phyloP scores from a whole-genome alignment of 495 filamentous ascomycete genomes.

The Penicillium bialowiezense region DNA sequence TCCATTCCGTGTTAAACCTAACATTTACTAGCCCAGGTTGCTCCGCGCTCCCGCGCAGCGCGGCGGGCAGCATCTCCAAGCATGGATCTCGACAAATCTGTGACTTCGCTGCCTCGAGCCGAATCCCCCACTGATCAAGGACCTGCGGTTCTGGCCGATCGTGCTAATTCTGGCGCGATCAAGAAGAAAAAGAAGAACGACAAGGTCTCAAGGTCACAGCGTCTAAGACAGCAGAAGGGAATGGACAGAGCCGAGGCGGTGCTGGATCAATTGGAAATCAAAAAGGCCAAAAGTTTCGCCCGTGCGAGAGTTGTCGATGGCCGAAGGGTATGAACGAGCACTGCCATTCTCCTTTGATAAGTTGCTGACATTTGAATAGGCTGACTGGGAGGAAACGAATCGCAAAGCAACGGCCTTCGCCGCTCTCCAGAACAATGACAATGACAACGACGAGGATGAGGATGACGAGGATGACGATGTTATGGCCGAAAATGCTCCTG shows the following conservation, averaged over 20 bases:
- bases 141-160: constrained; percentile 57
- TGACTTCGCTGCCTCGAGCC: constrained; percentile 59
- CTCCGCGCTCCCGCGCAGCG: constrained; percentile 68
- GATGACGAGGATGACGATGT: constrained; percentile 28
- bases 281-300: constrained; percentile 63
- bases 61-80: constrained; percentile 68
- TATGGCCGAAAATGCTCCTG: constrained; percentile 32
- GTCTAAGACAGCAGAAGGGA: constrained; percentile 64
- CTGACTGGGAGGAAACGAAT: constrained; percentile 44
- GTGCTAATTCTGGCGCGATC: constrained; percentile 59
- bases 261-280: constrained; percentile 66
- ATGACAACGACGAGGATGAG: constrained; percentile 16
- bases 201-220: constrained; percentile 60
- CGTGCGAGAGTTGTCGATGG: constrained; percentile 56
- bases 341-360: background rate
- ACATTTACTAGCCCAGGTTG: constrained; percentile 32
- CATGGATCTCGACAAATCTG: constrained; percentile 73
- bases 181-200: constrained; percentile 65
- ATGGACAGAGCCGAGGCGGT: constrained; percentile 71
- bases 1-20: constrained; percentile 14
- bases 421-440: constrained; percentile 22
- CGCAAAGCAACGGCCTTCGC: constrained; percentile 30
- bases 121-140: constrained; percentile 47
- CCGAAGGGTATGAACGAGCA: constrained; percentile 33
- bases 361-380: constrained; percentile 28